Evolutionary conservation across 2,329 filamentous ascomycete species (phyloP).

Genomic region (Penicillium sp.): DNA sequence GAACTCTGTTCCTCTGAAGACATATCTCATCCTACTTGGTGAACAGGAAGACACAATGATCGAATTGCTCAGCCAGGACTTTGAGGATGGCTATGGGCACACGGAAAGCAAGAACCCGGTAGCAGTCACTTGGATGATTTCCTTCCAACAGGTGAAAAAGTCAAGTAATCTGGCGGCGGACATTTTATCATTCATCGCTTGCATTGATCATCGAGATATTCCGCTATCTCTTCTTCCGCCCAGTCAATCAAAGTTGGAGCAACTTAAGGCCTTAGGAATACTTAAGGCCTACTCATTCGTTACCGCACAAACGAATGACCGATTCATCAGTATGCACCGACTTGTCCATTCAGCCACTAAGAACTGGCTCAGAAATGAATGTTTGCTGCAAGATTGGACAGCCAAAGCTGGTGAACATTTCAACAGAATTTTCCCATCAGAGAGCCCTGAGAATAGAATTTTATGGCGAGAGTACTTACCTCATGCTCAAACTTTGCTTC

Average conservation of each 20-base stretch:
- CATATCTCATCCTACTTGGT: slow-evolving; percentile 8
- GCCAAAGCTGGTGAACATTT: slow-evolving; percentile 1
- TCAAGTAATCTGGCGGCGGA: slow-evolving; percentile 1
- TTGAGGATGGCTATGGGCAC: slow-evolving; percentile 15
- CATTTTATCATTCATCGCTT: slow-evolving; percentile 17
- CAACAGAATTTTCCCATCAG: slow-evolving; percentile 4
- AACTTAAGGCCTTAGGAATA: slow-evolving; percentile 12
- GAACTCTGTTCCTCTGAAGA: background rate
- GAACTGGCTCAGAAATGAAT: slow-evolving; percentile 13
- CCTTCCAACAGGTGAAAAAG: slow-evolving; percentile 15
- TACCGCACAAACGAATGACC: background rate
- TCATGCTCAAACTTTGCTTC: slow-evolving; percentile 3
- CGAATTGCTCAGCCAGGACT: slow-evolving; percentile 12
- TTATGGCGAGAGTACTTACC: slow-evolving; percentile 16
- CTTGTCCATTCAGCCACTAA: slow-evolving; percentile 17
- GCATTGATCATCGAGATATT: slow-evolving; percentile 13
- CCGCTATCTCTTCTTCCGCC: slow-evolving; percentile 13
- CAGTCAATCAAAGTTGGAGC: background rate
- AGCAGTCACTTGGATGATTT: slow-evolving; percentile 14
- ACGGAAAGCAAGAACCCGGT: slow-evolving; percentile 12
- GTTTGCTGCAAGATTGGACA: background rate
- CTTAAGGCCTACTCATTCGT: slow-evolving; percentile 16
- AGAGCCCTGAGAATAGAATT: slow-evolving; percentile 5
- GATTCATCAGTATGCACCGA: slow-evolving; percentile 10
- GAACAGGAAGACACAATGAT: slow-evolving; percentile 3